These are phyloP conservation scores for Podaxis sp. DNA, from an alignment of 768 basidiomycete genomes.

Conservation along the genomic window DNA sequence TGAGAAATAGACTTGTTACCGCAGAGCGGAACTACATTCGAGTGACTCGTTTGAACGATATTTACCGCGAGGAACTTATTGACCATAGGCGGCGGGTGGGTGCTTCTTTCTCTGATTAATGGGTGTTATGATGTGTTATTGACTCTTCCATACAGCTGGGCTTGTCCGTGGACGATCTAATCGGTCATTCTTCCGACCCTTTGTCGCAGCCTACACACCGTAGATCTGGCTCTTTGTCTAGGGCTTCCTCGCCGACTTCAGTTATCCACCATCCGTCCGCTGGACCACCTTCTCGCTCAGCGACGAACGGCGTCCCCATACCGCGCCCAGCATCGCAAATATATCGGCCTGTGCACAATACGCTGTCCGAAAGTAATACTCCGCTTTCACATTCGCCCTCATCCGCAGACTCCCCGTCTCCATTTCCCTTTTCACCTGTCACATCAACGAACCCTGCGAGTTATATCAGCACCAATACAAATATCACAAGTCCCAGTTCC, in stretches of 20 bases:
- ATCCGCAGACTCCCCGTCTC: slow-evolving; percentile 64
- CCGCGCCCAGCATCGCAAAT: slow-evolving; percentile 68
- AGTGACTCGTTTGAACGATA: slow-evolving; percentile 72
- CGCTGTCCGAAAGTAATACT: slow-evolving; percentile 52
- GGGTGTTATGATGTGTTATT: slow-evolving; percentile 2
- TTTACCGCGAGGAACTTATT: slow-evolving; percentile 83
- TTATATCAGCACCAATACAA: slow-evolving; percentile 57
- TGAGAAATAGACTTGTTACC: slow-evolving; percentile 64
- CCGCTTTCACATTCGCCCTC: slow-evolving; percentile 67
- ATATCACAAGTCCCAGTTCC: slow-evolving; percentile 73
- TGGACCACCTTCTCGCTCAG: slow-evolving; percentile 14
- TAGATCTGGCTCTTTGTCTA: slow-evolving; percentile 37
- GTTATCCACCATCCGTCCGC: slow-evolving; percentile 29
- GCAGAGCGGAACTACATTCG: slow-evolving; percentile 79
- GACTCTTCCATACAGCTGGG: slow-evolving; percentile 48
- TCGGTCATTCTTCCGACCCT: slow-evolving; percentile 68
- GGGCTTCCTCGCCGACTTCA: slow-evolving; percentile 46
- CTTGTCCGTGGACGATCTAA: slow-evolving; percentile 75
- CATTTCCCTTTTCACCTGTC: slow-evolving; percentile 65
- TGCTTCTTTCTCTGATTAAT: slow-evolving; percentile 17
- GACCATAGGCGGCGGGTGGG: slow-evolving; percentile 74
- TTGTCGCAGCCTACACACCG: slow-evolving; percentile 71
- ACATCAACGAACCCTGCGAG: slow-evolving; percentile 53
- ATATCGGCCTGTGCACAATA: slow-evolving; percentile 48
- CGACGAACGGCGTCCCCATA: slow-evolving; percentile 64